Evolutionary conservation across 2,329 filamentous ascomycete species (phyloP), one percentile per base, ranked within the genome.

Genomic region (Ceratocystis variospora): DNA sequence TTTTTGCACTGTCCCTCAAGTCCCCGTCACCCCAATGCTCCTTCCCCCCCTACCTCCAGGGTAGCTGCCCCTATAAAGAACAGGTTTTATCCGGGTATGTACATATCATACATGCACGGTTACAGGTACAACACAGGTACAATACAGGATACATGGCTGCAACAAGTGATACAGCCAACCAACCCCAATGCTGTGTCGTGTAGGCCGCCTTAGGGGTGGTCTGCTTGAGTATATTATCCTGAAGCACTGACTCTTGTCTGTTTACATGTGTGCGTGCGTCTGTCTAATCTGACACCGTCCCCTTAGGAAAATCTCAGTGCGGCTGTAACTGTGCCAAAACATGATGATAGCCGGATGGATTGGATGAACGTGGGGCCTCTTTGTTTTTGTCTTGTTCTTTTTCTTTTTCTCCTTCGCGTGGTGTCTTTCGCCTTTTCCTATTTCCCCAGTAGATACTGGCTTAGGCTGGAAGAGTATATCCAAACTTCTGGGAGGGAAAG

Each of bases 311-410:
- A 31, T 25, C 25, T 33, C 25, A 37, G 55, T 37, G 55, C 55
- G 55, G 55, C 55, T 59, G 55, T 33, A 59, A 37, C 55, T 37
- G 7, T 59, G 55, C 12, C 55, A 59, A 59, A 59, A 59, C 28
- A 37, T 33, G 55, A 37, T 41, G 22, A 19, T 10, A 37, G 28
- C 2, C 33, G 55, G 55, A 37, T 10, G n/a, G 28, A 17, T 59
- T 59, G 28, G 55, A 59, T n/a, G 55, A 59, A 59, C 3, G 55
- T 59, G 55, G 33, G 55, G 7, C 28, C 2, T 31, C 25, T 37
- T 10, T 8, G 28, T 25, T 28, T 17, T 31, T 55, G 22, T 19
- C 17, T 45, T 12, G 17, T 45, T 48, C n/a, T 19, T 19, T 5
- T n/a, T 46, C 45, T 19, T 25, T 15, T 28, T 53, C 10, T 53